Evolutionary conservation across 2,329 filamentous ascomycete genomes (phyloP).

Genomic region (Microthyrium microscopicum): DNA sequence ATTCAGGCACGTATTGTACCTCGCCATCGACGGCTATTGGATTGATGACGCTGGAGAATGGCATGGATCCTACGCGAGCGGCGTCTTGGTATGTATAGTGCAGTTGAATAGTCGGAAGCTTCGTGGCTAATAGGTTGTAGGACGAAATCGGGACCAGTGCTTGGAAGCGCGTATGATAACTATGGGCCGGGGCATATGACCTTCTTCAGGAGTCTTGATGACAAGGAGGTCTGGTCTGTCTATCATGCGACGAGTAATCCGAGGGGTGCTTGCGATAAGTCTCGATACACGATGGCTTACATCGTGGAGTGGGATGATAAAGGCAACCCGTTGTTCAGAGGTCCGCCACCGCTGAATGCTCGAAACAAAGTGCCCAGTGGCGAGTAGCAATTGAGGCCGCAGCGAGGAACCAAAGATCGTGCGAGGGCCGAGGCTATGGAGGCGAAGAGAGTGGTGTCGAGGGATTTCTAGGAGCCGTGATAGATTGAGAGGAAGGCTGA

Average conservation of each 20-base stretch:
- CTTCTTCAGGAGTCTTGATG: constrained; percentile 10
- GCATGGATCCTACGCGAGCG: constrained; percentile 5
- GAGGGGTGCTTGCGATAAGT: constrained; percentile 6
- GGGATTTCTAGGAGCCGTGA: too few species aligned
- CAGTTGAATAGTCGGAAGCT: too few species aligned
- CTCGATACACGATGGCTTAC: constrained; percentile 8
- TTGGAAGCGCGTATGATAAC: constrained; percentile 7
- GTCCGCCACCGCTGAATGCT: background rate
- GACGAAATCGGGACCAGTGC: constrained; percentile 8
- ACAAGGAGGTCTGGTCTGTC: constrained; percentile 9
- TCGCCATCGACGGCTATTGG: constrained; percentile 7
- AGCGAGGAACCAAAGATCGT: too few species aligned
- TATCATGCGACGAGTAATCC: constrained; percentile 7
- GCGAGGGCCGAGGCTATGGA: too few species aligned
- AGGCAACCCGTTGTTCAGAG: constrained; percentile 7
- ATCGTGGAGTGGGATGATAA: constrained; percentile 6
- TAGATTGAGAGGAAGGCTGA: too few species aligned
- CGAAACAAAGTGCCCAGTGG: constrained; percentile 1
- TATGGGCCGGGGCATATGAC: constrained; percentile 9
- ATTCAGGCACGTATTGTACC: constrained; percentile 5
- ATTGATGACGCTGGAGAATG: constrained; percentile 5
- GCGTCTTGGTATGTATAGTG: too few species aligned
- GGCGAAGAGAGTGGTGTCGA: too few species aligned
- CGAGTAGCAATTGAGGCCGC: too few species aligned
- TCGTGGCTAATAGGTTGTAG: too few species aligned